Conservation (phyloP, 2,329 filamentous ascomycete species). For the Epicoccum sorghinum region DNA sequence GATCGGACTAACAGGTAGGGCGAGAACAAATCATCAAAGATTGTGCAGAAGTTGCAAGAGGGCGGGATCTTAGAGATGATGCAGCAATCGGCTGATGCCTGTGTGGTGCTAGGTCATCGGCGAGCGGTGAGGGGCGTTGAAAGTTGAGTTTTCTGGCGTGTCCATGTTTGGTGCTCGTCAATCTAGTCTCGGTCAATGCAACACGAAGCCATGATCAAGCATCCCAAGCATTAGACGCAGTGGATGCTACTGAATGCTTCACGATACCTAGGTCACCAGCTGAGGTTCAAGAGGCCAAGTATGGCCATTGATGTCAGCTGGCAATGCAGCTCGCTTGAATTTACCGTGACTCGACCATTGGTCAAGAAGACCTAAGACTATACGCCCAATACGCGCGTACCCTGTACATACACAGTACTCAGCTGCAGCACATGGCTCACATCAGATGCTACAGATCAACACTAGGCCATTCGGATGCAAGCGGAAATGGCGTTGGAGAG, state of each 20-base stretch:
- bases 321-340: slow-evolving; percentile 8
- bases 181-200: neutral
- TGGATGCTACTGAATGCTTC: neutral
- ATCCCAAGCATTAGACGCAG: slow-evolving; percentile 9
- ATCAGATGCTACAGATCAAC: neutral
- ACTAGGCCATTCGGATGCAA: neutral
- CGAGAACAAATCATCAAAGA: slow-evolving; percentile 13
- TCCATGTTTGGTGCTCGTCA: slow-evolving; percentile 2
- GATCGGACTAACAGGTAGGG: slow-evolving; percentile 11
- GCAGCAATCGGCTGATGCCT: slow-evolving; percentile 15
- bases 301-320: neutral
- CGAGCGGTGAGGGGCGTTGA: slow-evolving; percentile 18
- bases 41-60: slow-evolving; percentile 13
- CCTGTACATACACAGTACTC: no score
- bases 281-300: neutral
- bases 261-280: neutral
- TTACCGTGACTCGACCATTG: slow-evolving; percentile 1
- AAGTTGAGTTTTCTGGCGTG: slow-evolving; percentile 5
- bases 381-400: neutral
- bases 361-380: neutral
- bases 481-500: neutral
- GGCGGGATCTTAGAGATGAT: slow-evolving; percentile 19
- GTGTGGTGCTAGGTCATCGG: slow-evolving; percentile 13
- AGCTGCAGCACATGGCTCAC: neutral
- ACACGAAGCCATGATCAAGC: slow-evolving; percentile 7